Conservation (phyloP, 139 green algal genomes). For the Gonium pectorale region DNA sequence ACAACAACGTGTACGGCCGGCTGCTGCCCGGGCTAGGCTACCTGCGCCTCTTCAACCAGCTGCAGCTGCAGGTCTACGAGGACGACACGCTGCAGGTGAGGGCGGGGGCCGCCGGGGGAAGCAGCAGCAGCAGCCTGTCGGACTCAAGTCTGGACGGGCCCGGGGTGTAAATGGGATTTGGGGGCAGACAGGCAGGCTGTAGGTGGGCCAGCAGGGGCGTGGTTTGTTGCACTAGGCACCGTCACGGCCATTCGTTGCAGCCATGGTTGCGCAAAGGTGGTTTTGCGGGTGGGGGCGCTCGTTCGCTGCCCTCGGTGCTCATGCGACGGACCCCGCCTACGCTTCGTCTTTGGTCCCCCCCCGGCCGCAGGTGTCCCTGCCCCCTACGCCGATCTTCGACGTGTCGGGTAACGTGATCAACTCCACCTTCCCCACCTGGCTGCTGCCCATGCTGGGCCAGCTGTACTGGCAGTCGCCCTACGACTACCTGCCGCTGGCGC, state of each 20-base stretch:
- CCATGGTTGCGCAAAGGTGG: too few species aligned
- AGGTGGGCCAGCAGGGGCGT: too few species aligned
- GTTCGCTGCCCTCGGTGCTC: too few species aligned
- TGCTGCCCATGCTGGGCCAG: constrained; percentile 7
- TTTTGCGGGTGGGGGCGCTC: too few species aligned
- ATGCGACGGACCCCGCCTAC: neutral
- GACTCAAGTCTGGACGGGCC: too few species aligned
- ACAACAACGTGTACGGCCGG: constrained; percentile 17
- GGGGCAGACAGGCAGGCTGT: too few species aligned
- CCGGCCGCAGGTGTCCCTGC: neutral
- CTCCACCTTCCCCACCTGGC: constrained; percentile 23
- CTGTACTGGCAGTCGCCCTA: constrained; percentile 4
- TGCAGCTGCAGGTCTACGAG: neutral
- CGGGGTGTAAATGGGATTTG: too few species aligned
- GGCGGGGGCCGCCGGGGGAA: neutral
- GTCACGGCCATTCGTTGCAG: too few species aligned
- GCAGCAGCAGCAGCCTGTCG: too few species aligned
- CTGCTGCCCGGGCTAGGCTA: neutral
- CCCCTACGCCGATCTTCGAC: constrained; percentile 29
- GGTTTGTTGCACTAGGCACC: too few species aligned
- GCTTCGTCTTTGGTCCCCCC: neutral
- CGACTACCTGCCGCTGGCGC: constrained; percentile 12
- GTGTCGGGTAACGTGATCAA: constrained; percentile 19
- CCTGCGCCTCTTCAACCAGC: constrained; percentile 24
- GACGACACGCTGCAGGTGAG: constrained; percentile 18